Conservation (phyloP, 2,329 filamentous ascomycete species). For the Cytospora schulzeri region DNA sequence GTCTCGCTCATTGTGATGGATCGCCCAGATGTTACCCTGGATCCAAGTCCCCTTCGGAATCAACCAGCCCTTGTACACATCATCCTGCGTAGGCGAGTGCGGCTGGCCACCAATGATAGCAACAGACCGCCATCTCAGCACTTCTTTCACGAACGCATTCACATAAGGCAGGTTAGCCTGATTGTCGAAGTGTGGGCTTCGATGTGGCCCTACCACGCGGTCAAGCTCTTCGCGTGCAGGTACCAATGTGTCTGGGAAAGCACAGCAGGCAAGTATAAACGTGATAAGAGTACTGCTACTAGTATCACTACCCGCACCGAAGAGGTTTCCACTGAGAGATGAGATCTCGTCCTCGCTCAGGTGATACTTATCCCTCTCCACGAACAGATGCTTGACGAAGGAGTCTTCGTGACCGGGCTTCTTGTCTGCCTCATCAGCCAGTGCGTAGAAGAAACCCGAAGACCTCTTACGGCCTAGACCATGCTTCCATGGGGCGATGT, state of each 20-base stretch:
- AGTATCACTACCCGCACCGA: constrained; percentile 52
- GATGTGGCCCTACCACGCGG: constrained; percentile 48
- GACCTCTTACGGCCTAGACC: constrained; percentile 50
- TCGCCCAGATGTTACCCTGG: constrained; percentile 54
- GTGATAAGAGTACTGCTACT: constrained; percentile 48
- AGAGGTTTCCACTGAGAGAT: constrained; percentile 50
- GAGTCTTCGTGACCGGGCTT: constrained; percentile 41
- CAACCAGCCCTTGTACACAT: constrained; percentile 49
- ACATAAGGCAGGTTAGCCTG: constrained; percentile 53
- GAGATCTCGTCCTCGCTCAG: constrained; percentile 49
- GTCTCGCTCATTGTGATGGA: constrained; percentile 49
- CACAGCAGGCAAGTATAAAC: constrained; percentile 53
- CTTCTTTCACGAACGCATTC: constrained; percentile 56
- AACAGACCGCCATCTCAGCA: constrained; percentile 57
- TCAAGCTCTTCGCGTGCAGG: constrained; percentile 57
- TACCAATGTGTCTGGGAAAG: constrained; percentile 48
- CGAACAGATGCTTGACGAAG: constrained; percentile 51
- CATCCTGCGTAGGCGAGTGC: constrained; percentile 50
- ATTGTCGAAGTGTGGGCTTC: constrained; percentile 53
- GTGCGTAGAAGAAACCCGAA: constrained; percentile 53
- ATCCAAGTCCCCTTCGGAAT: constrained; percentile 54
- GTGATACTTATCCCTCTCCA: constrained; percentile 48
- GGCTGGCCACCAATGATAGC: constrained; percentile 54
- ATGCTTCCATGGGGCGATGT: constrained; percentile 53
- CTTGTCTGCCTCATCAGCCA: constrained; percentile 52